Conservation (phyloP, 768 basidiomycete species). For the Trametes cingulata region DNA sequence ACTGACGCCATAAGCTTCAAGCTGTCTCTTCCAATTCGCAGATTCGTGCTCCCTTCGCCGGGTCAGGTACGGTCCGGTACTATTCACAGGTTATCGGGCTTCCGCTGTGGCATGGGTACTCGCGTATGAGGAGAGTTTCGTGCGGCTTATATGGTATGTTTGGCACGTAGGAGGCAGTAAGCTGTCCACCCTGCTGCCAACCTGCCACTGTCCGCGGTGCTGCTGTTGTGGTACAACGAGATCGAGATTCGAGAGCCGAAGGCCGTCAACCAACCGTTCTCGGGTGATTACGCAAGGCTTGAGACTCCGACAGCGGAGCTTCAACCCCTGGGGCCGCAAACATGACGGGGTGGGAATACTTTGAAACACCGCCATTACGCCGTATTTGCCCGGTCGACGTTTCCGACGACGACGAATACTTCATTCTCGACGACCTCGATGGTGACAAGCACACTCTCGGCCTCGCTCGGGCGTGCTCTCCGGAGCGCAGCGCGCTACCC, state of each 20-base stretch:
- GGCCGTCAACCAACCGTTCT: constrained; percentile 11
- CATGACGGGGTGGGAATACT: neutral
- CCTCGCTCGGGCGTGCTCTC: constrained; percentile 44
- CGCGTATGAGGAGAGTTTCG: too few relatives aligned
- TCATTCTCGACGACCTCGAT: constrained; percentile 39
- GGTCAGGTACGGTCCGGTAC: neutral
- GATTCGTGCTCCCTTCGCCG: neutral
- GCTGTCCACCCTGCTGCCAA: too few relatives aligned
- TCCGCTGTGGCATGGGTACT: too few relatives aligned
- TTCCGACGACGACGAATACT: constrained; percentile 29
- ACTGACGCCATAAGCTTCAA: too few relatives aligned
- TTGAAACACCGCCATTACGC: constrained; percentile 12
- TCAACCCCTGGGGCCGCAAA: too few relatives aligned
- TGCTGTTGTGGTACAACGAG: too few relatives aligned
- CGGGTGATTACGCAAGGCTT: constrained; percentile 16
- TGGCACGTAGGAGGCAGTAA: too few relatives aligned
- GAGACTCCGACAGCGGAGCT: neutral
- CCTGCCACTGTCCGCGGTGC: too few relatives aligned
- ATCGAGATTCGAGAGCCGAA: neutral
- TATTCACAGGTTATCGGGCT: neutral
- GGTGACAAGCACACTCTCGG: constrained; percentile 48
- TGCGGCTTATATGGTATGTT: too few relatives aligned
- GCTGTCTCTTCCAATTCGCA: too few relatives aligned
- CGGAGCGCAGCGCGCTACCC: constrained; percentile 39
- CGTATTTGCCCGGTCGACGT: constrained; percentile 30